Conservation (phyloP, 805 yeast species). For the Candida yuanshanica region DNA sequence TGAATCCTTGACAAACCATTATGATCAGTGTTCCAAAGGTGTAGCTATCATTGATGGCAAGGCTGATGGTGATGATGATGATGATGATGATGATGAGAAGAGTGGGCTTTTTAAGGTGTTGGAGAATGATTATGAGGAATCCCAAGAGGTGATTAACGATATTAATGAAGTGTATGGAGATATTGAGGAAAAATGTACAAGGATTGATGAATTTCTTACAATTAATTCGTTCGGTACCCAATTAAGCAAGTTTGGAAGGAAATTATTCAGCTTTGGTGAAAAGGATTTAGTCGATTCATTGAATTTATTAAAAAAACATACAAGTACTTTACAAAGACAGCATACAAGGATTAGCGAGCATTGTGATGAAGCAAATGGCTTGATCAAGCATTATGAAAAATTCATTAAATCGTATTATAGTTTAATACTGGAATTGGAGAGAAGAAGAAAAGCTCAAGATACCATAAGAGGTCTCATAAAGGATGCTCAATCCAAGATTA, state of each 20-base stretch:
- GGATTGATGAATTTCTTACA: conserved; percentile 26
- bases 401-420: conserved; percentile 49
- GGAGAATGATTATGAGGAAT: conserved; percentile 46
- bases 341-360: conserved; percentile 9
- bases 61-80: conserved; percentile 22
- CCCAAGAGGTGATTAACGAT: conserved; percentile 50
- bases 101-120: conserved; percentile 41
- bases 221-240: conserved; percentile 24
- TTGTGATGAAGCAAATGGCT: conserved; percentile 24
- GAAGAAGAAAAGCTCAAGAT: conserved; percentile 40
- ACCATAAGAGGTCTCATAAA: conserved; percentile 35
- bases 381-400: conserved; percentile 43
- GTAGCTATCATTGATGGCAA: conserved; percentile 29
- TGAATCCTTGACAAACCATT: conserved; percentile 72
- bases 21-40: conserved; percentile 67
- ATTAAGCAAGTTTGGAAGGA: conserved; percentile 15
- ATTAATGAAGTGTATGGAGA: conserved; percentile 34
- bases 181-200: conserved; percentile 17
- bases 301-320: conserved; percentile 7
- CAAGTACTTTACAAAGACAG: conserved; percentile 9
- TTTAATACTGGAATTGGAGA: conserved; percentile 44
- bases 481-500: conserved; percentile 36
- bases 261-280: conserved; percentile 23
- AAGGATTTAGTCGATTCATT: neutral
- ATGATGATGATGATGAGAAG: conserved; percentile 26